phyloP scores from a whole-genome alignment of 805 yeast genomes.

The Kockiozyma suomiensis region DNA sequence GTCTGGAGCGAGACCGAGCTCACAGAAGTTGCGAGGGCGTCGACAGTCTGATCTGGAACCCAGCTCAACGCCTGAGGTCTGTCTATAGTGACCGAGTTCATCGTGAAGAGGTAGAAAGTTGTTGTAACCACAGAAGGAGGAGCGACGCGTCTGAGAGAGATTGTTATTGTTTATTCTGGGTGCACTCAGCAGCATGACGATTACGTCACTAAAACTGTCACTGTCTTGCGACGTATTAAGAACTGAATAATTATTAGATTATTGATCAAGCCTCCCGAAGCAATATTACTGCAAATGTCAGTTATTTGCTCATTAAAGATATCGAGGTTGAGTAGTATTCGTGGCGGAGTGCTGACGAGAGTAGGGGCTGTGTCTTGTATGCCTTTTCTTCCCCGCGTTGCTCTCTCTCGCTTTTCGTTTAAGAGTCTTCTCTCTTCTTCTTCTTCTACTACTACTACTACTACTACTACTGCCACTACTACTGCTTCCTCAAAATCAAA shows the following conservation, averaged over 20 bases:
- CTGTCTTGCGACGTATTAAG: too few species aligned
- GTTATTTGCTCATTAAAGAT: too few species aligned
- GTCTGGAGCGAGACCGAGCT: conserved; percentile 15
- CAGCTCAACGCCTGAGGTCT: neutral
- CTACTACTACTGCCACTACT: too few species aligned
- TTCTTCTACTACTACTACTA: neutral
- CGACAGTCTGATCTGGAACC: conserved; percentile 1
- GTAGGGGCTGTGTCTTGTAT: too few species aligned
- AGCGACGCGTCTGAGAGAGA: neutral
- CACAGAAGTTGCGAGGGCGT: conserved; percentile 14
- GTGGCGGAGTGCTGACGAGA: too few species aligned
- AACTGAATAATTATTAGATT: too few species aligned
- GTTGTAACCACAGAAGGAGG: neutral
- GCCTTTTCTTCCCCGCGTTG: neutral
- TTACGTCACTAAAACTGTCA: too few species aligned
- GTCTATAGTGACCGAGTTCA: neutral
- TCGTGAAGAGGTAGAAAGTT: neutral
- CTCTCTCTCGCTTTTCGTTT: neutral
- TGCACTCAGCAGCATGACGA: too few species aligned
- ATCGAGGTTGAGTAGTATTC: too few species aligned
- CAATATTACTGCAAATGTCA: too few species aligned
- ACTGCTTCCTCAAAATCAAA: neutral
- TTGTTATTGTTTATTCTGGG: too few species aligned
- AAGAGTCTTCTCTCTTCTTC: neutral
- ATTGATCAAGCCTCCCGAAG: too few species aligned